phyloP scores from a whole-genome alignment of 2,329 filamentous ascomycete species.

The Akanthomyces dipterigenus region DNA sequence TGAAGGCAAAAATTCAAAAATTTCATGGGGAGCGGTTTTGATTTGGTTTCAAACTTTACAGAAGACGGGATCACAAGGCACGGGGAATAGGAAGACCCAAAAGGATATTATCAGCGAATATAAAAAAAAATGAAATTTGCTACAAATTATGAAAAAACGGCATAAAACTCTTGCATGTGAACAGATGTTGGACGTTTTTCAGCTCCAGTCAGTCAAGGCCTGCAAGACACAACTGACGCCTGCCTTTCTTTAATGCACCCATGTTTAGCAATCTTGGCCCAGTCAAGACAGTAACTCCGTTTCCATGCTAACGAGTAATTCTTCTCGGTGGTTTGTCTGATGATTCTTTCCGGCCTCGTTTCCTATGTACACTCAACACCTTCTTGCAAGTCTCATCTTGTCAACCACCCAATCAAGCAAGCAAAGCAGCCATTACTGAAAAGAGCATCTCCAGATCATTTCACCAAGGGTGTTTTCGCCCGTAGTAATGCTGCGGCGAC shows the following conservation, averaged over 20 bases:
- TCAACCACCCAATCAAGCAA: too few species aligned
- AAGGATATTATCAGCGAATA: not conserved
- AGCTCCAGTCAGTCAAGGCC: not conserved
- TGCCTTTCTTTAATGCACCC: not conserved
- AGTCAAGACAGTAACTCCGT: not conserved
- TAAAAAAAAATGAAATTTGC: slow-evolving; percentile 1
- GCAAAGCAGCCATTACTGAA: too few species aligned
- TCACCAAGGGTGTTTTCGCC: not conserved
- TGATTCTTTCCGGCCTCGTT: not conserved
- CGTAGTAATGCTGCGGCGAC: slow-evolving; percentile 13
- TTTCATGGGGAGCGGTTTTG: slow-evolving; percentile 5
- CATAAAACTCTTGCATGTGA: not conserved
- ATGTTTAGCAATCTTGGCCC: not conserved
- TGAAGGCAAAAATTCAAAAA: not conserved
- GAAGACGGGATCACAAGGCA: not conserved
- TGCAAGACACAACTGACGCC: not conserved
- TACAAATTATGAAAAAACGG: not conserved
- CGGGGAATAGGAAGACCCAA: not conserved
- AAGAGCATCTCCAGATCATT: too few species aligned
- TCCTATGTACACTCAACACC: not conserved
- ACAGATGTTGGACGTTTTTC: not conserved
- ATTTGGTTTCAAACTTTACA: slow-evolving; percentile 2
- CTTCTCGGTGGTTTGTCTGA: not conserved
- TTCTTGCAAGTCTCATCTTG: too few species aligned
- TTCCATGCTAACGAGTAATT: slow-evolving; percentile 16